phyloP scores from a whole-genome alignment of 2,329 filamentous ascomycete genomes.

The Xylaria sp. region DNA sequence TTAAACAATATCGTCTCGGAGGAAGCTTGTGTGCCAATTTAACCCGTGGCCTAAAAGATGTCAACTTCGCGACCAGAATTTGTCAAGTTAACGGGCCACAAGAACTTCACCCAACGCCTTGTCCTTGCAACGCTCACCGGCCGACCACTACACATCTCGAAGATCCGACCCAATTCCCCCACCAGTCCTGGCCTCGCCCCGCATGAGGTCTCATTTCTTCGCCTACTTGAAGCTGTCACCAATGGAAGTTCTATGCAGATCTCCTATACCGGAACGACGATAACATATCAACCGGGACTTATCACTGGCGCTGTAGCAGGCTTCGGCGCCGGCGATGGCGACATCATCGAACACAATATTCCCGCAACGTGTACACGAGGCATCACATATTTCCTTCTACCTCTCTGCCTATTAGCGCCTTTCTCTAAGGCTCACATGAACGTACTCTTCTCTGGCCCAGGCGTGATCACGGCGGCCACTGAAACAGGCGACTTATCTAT shows the following conservation, averaged over 20 bases:
- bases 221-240: constrained; percentile 91
- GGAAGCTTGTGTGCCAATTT: constrained; percentile 19
- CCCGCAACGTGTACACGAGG: constrained; percentile 82
- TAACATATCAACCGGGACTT: constrained; percentile 90
- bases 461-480: constrained; percentile 91
- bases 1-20: constrained; percentile 15
- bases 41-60: constrained; percentile 41
- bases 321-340: constrained; percentile 73
- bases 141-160: constrained; percentile 87
- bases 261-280: constrained; percentile 92
- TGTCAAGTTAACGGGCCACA: constrained; percentile 85
- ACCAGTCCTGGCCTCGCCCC: constrained; percentile 89
- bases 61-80: constrained; percentile 59
- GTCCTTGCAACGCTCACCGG: constrained; percentile 92
- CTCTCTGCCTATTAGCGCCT: constrained; percentile 88
- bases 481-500: constrained; percentile 87
- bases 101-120: constrained; percentile 83
- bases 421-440: constrained; percentile 94
- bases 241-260: constrained; percentile 97
- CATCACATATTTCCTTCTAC: constrained; percentile 90
- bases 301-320: constrained; percentile 85
- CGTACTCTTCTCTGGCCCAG: constrained; percentile 87
- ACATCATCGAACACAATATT: constrained; percentile 83
- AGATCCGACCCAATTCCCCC: constrained; percentile 88
- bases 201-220: constrained; percentile 94